Evolutionary conservation across 2,329 filamentous ascomycete species (phyloP), one percentile per base, ranked within the genome.

Genomic region (Aspergillus ochraceoroseus): DNA sequence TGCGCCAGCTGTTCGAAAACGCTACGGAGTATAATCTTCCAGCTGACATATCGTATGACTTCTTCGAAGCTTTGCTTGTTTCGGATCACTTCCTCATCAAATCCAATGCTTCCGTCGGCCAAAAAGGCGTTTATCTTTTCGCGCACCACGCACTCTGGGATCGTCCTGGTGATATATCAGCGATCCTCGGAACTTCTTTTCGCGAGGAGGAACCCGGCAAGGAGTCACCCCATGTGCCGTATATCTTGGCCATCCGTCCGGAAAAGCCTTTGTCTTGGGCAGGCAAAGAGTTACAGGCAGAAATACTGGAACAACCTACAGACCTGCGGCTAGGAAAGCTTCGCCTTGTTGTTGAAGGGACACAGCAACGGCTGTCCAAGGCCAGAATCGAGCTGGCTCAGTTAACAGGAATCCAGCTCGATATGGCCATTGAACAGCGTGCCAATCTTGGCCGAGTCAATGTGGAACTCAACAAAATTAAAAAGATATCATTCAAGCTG

Each of bases 371-470:
- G 14, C 72, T 98, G 31, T 75, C 81, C 20, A 84, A 83, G 52
- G 88, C 90, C n/a, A 80, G 92, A 43, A 74, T 76, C 41, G 75
- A 81, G 2, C 90, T 98, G 58, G 64, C 85, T 2, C 83, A 87
- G 27, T 75, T 79, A n/a, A 82, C 87, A 12, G 85, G 85, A 43
- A 82, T 87, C 63, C 85, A 92, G 53, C 76, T 98, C 20, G 88
- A 94, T 56, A 82, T 95, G 38, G 75, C 94, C 7, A 84, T 95
- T 39, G 92, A 96, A 62, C 87, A 94, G 57, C 79, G 92, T 51
- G 94, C 92, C 13, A 96, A 95, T 59, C 75, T 98, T 26, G 85
- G 87, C 48, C 87, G 94, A 53, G 92, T 98, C 52, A 94, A 96
- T 59, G 72, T 82, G 35, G 85, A 94, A 61, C 71, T 98, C 49